Evolutionary conservation across 441 rosid genomes (phyloP).

Genomic region (Kokia cookei): DNA sequence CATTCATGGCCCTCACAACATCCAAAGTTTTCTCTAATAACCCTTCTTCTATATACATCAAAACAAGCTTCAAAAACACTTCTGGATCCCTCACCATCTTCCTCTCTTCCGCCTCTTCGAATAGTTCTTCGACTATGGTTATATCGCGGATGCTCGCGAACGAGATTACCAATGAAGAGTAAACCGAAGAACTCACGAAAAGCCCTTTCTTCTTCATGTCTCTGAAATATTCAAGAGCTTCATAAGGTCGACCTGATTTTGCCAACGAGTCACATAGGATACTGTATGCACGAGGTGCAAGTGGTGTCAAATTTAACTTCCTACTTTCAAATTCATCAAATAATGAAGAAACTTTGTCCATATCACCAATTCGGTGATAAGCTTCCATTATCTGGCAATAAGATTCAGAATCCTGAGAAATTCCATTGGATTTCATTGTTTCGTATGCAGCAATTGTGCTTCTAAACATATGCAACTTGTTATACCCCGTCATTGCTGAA

Average conservation of each 20-base stretch:
- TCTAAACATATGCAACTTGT: constrained; percentile 77
- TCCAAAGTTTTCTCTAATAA: constrained; percentile 50
- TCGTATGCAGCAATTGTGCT: constrained; percentile 48
- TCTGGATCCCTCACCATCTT: constrained; percentile 57
- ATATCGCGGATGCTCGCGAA: constrained; percentile 49
- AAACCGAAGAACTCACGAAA: constrained; percentile 31
- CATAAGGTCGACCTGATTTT: constrained; percentile 48
- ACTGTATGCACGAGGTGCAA: constrained; percentile 28
- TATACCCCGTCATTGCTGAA: constrained; percentile 72
- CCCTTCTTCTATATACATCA: constrained; percentile 63
- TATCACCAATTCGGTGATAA: constrained; percentile 38
- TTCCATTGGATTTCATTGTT: constrained; percentile 36
- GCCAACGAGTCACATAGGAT: constrained; percentile 49
- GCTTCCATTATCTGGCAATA: constrained; percentile 72
- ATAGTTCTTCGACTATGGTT: constrained; percentile 39
- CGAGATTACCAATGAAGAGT: constrained; percentile 50
- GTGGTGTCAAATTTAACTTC: constrained; percentile 26
- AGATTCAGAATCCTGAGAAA: constrained; percentile 42
- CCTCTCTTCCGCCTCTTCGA: constrained; percentile 56
- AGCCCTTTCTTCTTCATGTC: constrained; percentile 56
- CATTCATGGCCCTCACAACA: constrained; percentile 50
- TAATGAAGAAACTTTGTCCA: constrained; percentile 42
- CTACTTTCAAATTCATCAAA: constrained; percentile 47
- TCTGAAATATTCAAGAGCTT: constrained; percentile 54
- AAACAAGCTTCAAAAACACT: constrained; percentile 57